Conservation (phyloP, 139 green algal species). For the Volvox africanus region DNA sequence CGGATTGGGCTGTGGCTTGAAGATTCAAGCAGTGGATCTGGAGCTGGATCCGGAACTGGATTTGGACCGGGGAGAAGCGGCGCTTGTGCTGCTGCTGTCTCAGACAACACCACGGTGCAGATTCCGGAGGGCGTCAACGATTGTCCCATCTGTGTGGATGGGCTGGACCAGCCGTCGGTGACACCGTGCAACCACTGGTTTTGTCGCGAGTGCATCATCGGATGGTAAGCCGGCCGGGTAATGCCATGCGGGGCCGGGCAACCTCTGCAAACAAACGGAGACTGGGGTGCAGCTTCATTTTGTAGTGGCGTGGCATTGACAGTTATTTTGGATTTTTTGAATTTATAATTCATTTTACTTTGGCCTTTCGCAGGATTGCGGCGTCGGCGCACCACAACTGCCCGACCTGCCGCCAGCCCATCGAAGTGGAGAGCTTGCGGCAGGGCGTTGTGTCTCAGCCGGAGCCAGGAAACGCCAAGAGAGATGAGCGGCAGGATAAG, state of each 20-base stretch:
- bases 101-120: not conserved
- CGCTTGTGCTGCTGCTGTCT: no score
- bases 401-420: conserved; percentile 62
- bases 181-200: conserved; percentile 83
- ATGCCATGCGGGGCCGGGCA: no score
- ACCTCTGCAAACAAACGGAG: not conserved
- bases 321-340: not conserved
- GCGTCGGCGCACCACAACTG: conserved; percentile 54
- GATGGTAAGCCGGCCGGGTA: conserved; percentile 17
- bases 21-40: no score
- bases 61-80: no score
- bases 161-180: conserved; percentile 56
- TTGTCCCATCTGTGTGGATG: conserved; percentile 79
- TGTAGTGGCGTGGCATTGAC: not conserved
- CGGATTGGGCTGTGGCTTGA: no score
- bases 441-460: not conserved
- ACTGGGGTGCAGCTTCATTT: no score
- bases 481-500: not conserved
- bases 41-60: no score
- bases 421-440: conserved; percentile 45
- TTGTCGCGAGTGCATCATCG: conserved; percentile 78
- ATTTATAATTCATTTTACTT: not conserved
- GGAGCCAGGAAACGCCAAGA: conserved; percentile 4
- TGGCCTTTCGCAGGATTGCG: not conserved
- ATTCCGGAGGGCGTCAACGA: conserved; percentile 50